Evolutionary conservation across 192 early-diverging fungal species (phyloP).

Genomic region (Coemansia sp.): DNA sequence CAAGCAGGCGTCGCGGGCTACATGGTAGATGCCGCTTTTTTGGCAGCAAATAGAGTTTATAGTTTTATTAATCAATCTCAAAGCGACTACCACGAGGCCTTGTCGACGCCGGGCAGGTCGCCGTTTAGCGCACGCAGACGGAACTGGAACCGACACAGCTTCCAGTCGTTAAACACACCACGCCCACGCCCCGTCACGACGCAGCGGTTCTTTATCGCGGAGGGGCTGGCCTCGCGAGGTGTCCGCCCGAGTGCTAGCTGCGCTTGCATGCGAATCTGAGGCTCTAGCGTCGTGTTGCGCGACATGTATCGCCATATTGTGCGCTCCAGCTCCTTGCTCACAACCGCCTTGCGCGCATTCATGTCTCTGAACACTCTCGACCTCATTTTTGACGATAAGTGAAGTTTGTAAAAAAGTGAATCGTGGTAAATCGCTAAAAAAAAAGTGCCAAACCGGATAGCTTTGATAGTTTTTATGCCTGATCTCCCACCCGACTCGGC

Average conservation of each 20-base stretch:
- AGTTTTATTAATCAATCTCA: neutral
- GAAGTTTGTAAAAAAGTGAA: neutral
- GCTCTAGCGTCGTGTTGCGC: slow-evolving; percentile 70
- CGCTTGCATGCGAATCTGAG: slow-evolving; percentile 73
- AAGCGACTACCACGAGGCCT: slow-evolving; percentile 68
- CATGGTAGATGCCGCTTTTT: slow-evolving; percentile 34
- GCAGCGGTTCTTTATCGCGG: slow-evolving; percentile 71
- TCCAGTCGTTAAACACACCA: slow-evolving; percentile 73
- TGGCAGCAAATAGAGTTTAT: slow-evolving; percentile 3
- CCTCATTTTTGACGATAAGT: slow-evolving; percentile 20
- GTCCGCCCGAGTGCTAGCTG: slow-evolving; percentile 69
- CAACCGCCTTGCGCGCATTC: slow-evolving; percentile 65
- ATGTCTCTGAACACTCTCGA: slow-evolving; percentile 66
- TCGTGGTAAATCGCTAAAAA: neutral
- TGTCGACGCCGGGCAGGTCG: slow-evolving; percentile 77
- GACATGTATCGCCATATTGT: slow-evolving; percentile 74
- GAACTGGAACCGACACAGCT: slow-evolving; percentile 76
- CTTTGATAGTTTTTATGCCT: neutral
- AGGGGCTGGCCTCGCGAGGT: slow-evolving; percentile 61
- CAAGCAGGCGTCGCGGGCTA: slow-evolving; percentile 61
- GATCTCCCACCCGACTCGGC: neutral
- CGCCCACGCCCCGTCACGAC: slow-evolving; percentile 72
- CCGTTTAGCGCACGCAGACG: slow-evolving; percentile 75
- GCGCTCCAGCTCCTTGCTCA: slow-evolving; percentile 66
- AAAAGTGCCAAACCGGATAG: neutral